Base-by-base conservation (phyloP, 441 rosid genomes). In the Corymbia calophylla region DNA sequence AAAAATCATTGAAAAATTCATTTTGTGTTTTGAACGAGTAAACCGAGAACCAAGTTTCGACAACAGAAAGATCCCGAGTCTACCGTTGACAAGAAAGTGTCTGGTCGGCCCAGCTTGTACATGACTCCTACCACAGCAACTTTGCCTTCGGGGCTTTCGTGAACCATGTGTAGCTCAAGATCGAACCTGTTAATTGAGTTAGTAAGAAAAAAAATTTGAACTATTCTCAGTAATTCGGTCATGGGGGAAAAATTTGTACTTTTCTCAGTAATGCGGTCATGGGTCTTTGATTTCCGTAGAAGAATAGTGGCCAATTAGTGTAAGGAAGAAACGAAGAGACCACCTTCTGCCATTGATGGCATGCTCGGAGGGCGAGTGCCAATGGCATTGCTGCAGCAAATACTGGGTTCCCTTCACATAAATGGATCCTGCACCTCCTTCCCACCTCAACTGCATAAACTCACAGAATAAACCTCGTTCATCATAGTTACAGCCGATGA, bases 351-450 rank as follows among this genome's bases (percentile, higher is more conserved):
- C 96, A 85, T 95, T 87, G 84, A 97, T 64, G 10, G 97, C 92
- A 91, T 97, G 98, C 88, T 97, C 98, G 23, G 98, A 94, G 55
- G 97, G 98, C 12, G 98, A 94, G 87, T 96, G 99, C 98, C 98
- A 97, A 23, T 97, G 99, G 54, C 93, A 90, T 44, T 96, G 98
- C 17, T 89, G 53, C 77, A 96, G 96, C 29, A 86, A 90, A 90
- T 94, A 97, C 19, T 91, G 85, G 48, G 91, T 94, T 88, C 97
- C 96, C 85, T 96, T 95, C 58, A 94, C 89, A 55, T 54, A 53
- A 53, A 97, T 86, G 58, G 80, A 90, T 91, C 99, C 98, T 80
- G 96, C 94, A 7, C 92, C 94, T 53, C 81, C 92, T 90, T 92
- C 93, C 95, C 95, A 97, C 51, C 88, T 80, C 92, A 96, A 87